phyloP scores from a whole-genome alignment of 1,139 yeast species.

The Kodamaea sp. region DNA sequence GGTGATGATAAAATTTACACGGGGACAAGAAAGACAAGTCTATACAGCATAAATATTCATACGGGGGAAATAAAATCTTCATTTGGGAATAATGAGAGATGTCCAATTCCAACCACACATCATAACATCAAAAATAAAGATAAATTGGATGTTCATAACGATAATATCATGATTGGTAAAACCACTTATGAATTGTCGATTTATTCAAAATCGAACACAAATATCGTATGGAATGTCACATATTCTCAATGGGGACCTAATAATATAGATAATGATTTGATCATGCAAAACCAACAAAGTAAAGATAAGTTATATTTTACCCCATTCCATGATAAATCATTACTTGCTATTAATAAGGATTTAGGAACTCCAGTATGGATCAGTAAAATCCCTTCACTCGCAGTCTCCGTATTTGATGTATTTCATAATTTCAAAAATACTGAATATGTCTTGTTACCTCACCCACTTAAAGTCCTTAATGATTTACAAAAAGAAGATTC shows the following conservation, averaged over 20 bases:
- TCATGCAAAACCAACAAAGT: conserved; percentile 46
- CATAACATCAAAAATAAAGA: conserved; percentile 12
- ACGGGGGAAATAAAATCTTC: conserved; percentile 76
- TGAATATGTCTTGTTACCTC: conserved; percentile 55
- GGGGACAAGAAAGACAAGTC: conserved; percentile 73
- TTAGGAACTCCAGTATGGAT: conserved; percentile 79
- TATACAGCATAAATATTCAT: conserved; percentile 68
- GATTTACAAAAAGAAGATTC: conserved; percentile 29
- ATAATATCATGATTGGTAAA: conserved; percentile 47
- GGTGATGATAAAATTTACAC: conserved; percentile 91
- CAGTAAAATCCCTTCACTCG: conserved; percentile 59
- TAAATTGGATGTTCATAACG: conserved; percentile 9
- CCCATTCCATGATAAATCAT: conserved; percentile 75
- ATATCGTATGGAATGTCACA: conserved; percentile 79
- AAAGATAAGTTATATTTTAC: conserved; percentile 74
- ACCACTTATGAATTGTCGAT: conserved; percentile 46
- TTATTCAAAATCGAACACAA: conserved; percentile 53
- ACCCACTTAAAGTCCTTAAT: conserved; percentile 52
- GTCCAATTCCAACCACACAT: conserved; percentile 31
- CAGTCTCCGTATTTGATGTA: conserved; percentile 72
- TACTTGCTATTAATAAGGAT: conserved; percentile 62
- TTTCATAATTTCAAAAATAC: conserved; percentile 33
- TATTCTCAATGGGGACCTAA: conserved; percentile 94
- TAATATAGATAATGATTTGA: conserved; percentile 72
- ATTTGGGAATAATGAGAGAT: conserved; percentile 51